Evolutionary conservation across 495 filamentous ascomycete genomes (phyloP).

Genomic region (Aspergillus campestris): DNA sequence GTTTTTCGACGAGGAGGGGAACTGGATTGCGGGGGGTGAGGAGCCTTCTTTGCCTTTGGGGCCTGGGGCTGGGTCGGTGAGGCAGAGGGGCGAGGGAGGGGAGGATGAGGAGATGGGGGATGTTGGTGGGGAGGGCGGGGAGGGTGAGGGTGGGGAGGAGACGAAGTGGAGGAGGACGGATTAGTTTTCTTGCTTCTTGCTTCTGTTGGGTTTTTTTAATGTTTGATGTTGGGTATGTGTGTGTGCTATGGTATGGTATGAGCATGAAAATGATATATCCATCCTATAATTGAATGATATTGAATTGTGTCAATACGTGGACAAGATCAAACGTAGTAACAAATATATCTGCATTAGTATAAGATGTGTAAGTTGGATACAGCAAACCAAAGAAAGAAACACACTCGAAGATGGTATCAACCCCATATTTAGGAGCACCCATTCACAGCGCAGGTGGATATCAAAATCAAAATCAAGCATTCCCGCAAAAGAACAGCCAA

Average conservation of each 20-base stretch:
- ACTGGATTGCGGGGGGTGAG: constrained; percentile 43
- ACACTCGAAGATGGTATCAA: no score
- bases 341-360: no score
- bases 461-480: constrained; percentile 7
- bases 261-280: no score
- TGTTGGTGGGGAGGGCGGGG: constrained; percentile 23
- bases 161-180: constrained; percentile 56
- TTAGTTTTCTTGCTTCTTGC: constrained; percentile 14
- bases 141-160: constrained; percentile 40
- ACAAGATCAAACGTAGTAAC: no score
- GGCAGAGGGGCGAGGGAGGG: constrained; percentile 35
- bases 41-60: constrained; percentile 36
- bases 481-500: background rate
- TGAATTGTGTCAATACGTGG: no score
- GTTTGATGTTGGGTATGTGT: no score
- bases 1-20: constrained; percentile 59
- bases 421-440: no score
- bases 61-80: constrained; percentile 49
- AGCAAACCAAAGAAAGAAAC: no score
- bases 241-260: no score
- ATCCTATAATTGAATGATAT: no score
- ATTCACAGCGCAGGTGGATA: background rate
- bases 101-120: constrained; percentile 26
- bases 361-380: no score
- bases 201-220: background rate